Conservation (phyloP, 495 filamentous ascomycete species). For the Halenospora varia region DNA sequence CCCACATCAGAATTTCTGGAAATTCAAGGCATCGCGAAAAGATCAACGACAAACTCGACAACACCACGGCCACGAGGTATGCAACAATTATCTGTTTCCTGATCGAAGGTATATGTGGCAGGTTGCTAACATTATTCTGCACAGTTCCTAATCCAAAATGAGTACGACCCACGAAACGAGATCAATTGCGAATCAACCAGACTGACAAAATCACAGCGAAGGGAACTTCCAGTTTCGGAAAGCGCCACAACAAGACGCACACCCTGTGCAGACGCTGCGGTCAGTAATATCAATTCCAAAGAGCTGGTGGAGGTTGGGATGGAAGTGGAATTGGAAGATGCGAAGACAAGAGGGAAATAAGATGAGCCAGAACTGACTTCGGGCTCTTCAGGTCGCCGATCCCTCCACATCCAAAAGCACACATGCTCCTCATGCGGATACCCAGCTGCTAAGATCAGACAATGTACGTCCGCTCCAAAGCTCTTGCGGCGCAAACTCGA, state of each 20-base stretch:
- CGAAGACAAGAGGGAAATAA: background rate
- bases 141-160: constrained; percentile 56
- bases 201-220: constrained; percentile 44
- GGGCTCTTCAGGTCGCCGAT: constrained; percentile 69
- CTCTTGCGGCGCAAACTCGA: background rate
- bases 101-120: background rate
- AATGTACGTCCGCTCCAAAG: constrained; percentile 71
- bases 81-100: background rate
- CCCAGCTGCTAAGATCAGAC: constrained; percentile 91
- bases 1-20: constrained; percentile 6
- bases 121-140: constrained; percentile 11
- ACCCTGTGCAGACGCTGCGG: constrained; percentile 99
- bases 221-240: constrained; percentile 96
- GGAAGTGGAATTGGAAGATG: background rate
- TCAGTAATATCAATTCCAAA: constrained; percentile 46
- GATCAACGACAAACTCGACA: constrained; percentile 20
- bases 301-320: background rate
- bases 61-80: constrained; percentile 10
- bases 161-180: constrained; percentile 45
- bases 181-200: constrained; percentile 1
- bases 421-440: constrained; percentile 97
- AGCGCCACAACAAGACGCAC: constrained; percentile 99
- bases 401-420: constrained; percentile 99
- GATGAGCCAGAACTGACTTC: constrained; percentile 22
- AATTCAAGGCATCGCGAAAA: constrained; percentile 1